Base-by-base conservation (phyloP, 345 rosid species). In the Eucalyptus lansdowneana region DNA sequence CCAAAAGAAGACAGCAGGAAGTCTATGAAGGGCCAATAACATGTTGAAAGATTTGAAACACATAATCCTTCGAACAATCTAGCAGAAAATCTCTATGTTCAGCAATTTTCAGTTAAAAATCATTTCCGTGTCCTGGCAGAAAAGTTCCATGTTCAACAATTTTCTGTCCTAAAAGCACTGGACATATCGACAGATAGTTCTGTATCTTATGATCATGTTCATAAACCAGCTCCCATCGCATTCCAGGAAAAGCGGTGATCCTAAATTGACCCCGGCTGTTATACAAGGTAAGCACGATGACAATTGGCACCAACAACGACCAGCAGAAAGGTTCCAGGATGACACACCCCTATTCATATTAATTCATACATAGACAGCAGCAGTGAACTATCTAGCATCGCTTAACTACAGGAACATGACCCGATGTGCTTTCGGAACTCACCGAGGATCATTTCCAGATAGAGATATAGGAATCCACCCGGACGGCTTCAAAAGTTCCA, bases 371-470 rank as follows among this genome's bases (percentile, higher is more conserved):
- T 72, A 72, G 83, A 19, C 22, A 72, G 83, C 42, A 72, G 83
- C 80, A 69, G 80, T 19, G 83, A 72, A 37, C 83, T 37, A 37
- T 72, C 45, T 72, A 37, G 45, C 27, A 72, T 72, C 42, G 45
- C 83, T 3, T 19, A 72, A 72, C 45, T 19, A 19, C 27, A 21
- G n/a, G 80, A 67, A 67, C 42, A 31, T 3, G 22, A 31, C 80
- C 37, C 8, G 0, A 65, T 65, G 14, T 72, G 83, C 45, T 19
- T 72, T 72, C 3, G 5, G 50, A 81, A 54, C 92, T 90, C 92
- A 97, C 99, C 97, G 89, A 62, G 99, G 98, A 93, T 97, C 99
- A 42, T 94, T 96, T 89, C 97, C 98, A 27, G 99, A 96, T 25
- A 97, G 90, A 27, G 98, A 95, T 88, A 98, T 51, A 90, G 89